Conservation (phyloP, 108 stramenopile genomes). For the Craspedostauros australis region DNA sequence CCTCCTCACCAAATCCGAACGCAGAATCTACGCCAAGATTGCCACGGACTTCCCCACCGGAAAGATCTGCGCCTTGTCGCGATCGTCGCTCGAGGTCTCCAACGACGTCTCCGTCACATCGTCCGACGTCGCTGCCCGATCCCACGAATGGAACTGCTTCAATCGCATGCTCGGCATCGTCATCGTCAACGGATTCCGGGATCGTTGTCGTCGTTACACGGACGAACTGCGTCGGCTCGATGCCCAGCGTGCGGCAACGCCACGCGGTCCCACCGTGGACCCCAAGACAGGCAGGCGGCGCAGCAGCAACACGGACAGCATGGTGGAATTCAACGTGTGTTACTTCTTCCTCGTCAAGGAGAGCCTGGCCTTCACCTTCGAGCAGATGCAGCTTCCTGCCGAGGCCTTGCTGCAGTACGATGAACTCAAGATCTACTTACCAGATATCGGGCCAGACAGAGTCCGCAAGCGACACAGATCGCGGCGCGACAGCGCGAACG, state of each 20-base stretch:
- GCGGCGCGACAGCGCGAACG: slow-evolving; percentile 5
- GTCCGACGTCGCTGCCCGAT: slow-evolving; percentile 9
- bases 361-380: slow-evolving; percentile 73
- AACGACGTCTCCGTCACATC: slow-evolving; percentile 1
- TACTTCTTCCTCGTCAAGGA: slow-evolving; percentile 83
- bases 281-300: neutral
- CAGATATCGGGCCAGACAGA: slow-evolving; percentile 33
- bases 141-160: slow-evolving; percentile 74
- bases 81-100: slow-evolving; percentile 28
- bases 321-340: slow-evolving; percentile 42
- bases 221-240: slow-evolving; percentile 67
- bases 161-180: slow-evolving; percentile 51
- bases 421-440: slow-evolving; percentile 62
- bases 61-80: slow-evolving; percentile 51
- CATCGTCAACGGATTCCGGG: slow-evolving; percentile 62
- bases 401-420: slow-evolving; percentile 80
- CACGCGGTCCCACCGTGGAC: slow-evolving; percentile 1
- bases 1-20: slow-evolving; percentile 36
- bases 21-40: slow-evolving; percentile 55
- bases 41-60: slow-evolving; percentile 73
- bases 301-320: slow-evolving; percentile 2
- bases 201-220: slow-evolving; percentile 62
- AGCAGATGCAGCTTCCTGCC: slow-evolving; percentile 69
- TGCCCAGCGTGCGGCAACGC: slow-evolving; percentile 33
- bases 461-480: slow-evolving; percentile 6